A percentile compares a stretch with the other conserved stretches of the same genome.
Conservation (phyloP, 768 basidiomycete species). For the Calocera cornea region DNA sequence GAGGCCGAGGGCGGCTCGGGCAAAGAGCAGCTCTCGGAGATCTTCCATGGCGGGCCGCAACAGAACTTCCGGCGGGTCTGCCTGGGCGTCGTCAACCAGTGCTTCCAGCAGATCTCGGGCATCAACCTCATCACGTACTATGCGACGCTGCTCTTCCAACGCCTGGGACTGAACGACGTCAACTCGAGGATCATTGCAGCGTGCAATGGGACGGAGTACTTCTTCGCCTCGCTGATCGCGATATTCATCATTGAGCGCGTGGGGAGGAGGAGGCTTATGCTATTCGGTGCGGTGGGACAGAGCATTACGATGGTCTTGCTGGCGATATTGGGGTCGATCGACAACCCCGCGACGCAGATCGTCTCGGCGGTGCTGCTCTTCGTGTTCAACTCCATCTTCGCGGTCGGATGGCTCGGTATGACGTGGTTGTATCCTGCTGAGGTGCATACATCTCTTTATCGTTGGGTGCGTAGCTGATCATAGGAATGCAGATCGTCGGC, state of each 20-base stretch:
- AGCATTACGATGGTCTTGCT: constrained; percentile 43
- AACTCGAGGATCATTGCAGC: constrained; percentile 39
- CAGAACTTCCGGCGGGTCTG: constrained; percentile 50
- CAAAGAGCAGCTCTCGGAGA: constrained; percentile 34
- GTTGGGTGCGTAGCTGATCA: constrained; percentile 14
- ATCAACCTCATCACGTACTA: constrained; percentile 48
- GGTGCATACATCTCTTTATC: not conserved
- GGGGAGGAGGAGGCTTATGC: not conserved
- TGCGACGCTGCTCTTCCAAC: constrained; percentile 41
- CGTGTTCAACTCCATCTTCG: constrained; percentile 64
- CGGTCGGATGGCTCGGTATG: constrained; percentile 56
- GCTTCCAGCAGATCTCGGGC: constrained; percentile 57
- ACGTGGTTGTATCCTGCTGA: constrained; percentile 39
- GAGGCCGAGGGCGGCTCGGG: constrained; percentile 23
- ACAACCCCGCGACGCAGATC: constrained; percentile 36
- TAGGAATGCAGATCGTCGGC: constrained; percentile 51
- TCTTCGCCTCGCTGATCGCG: not conserved
- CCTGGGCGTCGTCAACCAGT: constrained; percentile 44
- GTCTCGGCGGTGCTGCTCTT: constrained; percentile 45
- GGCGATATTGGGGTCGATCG: constrained; percentile 40
- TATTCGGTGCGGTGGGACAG: not conserved
- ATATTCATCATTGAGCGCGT: constrained; percentile 3
- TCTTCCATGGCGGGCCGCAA: constrained; percentile 41
- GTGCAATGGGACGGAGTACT: constrained; percentile 1
- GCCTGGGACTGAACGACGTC: constrained; percentile 46